Evolutionary conservation across 2,329 filamentous ascomycete species (phyloP), one percentile per base, ranked within the genome.

Genomic region (Sclerotinia minor): DNA sequence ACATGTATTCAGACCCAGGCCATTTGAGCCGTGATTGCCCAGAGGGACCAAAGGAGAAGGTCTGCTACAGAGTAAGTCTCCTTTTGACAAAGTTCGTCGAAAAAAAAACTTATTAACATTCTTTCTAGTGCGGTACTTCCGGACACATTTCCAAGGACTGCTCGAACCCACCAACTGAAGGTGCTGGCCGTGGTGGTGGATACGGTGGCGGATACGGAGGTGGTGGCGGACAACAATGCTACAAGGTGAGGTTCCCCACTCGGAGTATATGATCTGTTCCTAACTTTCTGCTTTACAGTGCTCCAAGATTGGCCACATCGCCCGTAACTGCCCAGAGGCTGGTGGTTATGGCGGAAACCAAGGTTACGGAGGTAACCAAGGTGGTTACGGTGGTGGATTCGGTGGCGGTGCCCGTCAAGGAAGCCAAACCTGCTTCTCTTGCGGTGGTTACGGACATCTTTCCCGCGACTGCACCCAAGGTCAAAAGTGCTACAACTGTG

Each of bases 401-500:
- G 79, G 80, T 70, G 76, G 77, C 69, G 83, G 81, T 72, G 81
- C 83, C 69, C 82, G 84, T 71, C 82, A 83, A 73, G 82, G 84
- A 71, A 84, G 87, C 77, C 92, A 94, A 85, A 97, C 93, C 75
- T 98, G 95, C 89, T 99, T 97, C 86, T 96, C 93, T 55, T 98
- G 95, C 83, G 95, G 95, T 76, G 95, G 95, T 73, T 94, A 92
- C 79, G 94, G 94, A 77, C 95, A 99, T 85, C 94, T 97, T 91
- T 94, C 92, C 79, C 91, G 87, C 75, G 95, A 98, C 83, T 99
- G 95, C 83, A 96, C 94, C 76, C 96, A 98, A 81, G 95, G 95
- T 77, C 94, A 96, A 85, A 98, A 98, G 86, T 99, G 95, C 90
- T 99, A 98, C 89, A 97, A 97, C 88, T 98, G 95, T 75, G 87